A percentile compares a stretch with the other conserved stretches of the same genome.
Evolutionary conservation across 2,329 filamentous ascomycete species (phyloP).

Genomic region (Exserohilum turcica): DNA sequence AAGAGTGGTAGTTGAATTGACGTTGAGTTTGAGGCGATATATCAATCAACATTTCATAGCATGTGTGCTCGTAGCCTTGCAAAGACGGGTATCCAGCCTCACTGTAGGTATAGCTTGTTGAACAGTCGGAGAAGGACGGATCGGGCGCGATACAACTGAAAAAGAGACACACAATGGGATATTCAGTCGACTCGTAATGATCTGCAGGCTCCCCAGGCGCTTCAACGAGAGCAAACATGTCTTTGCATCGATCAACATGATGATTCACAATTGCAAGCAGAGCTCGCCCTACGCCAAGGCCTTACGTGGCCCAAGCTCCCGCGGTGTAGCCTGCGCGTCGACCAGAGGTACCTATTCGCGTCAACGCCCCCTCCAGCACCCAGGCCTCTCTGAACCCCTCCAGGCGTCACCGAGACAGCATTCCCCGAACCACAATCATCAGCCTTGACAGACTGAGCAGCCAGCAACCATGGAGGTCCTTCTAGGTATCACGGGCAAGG

Average conservation of each 20-base stretch:
- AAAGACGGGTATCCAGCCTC: background rate
- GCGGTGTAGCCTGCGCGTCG: slow-evolving; percentile 2
- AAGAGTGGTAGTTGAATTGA: background rate
- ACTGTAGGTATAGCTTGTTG: background rate
- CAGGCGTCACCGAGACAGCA: background rate
- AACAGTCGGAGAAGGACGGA: background rate
- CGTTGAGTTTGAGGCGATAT: background rate
- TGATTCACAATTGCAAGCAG: background rate
- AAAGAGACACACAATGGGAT: background rate
- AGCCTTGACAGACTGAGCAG: slow-evolving; percentile 55
- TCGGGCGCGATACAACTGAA: background rate
- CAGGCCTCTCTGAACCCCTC: background rate
- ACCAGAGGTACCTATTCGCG: slow-evolving; percentile 5
- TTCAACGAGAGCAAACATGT: background rate
- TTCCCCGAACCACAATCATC: slow-evolving; percentile 7
- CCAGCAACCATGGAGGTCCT: slow-evolving; percentile 74
- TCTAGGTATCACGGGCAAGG: slow-evolving; percentile 97
- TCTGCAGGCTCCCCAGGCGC: background rate
- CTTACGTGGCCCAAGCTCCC: slow-evolving; percentile 7
- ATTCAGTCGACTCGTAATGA: background rate
- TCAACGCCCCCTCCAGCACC: background rate
- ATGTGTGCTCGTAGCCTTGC: background rate
- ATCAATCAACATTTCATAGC: background rate
- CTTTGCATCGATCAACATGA: background rate
- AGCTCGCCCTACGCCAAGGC: slow-evolving; percentile 4